Base-by-base conservation (phyloP, 768 basidiomycete species). In the Leccinum broughii region DNA sequence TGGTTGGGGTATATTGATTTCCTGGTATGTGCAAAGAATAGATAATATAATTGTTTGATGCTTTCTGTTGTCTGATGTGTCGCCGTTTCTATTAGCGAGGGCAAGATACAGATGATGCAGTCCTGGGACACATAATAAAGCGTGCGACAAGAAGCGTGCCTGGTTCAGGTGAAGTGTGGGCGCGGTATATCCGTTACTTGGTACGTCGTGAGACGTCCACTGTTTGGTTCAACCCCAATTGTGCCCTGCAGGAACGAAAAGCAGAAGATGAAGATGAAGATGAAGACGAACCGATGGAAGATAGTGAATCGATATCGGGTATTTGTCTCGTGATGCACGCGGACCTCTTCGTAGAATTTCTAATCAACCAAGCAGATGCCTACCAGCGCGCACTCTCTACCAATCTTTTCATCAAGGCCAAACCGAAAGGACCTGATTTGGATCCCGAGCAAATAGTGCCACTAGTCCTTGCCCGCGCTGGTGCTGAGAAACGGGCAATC, bases 1-100 rank as follows among this genome's bases (percentile, higher is more conserved):
- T 96, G 94, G 94, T 66, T 78, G 11, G 84, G 85, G 5, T 92
- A 92, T 67, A 75, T 85, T 41, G 88, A 92, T 72, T 82, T 84
- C 46, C 64, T 90, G 71, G 92, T 93, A 55, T 34, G 85, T 70
- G 13, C 22, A 37, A 41, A 6, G 50, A 28, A 13, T 9, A 24
- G 20, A 48, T 54, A 10, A 20, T n/a, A n/a, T n/a, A n/a, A n/a
- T n/a, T n/a, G n/a, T 1, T 54, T 44, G 14, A 30, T 30, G 35
- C 32, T 57, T 20, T 34, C 22, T 6, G 20, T n/a, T 13, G 24
- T 22, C 52, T 61, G 30, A 70, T 9, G 6, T 11, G 4, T 39
- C 24, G 10, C 56, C 32, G 20, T 52, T 39, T 48, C 30, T 8
- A 28, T 54, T 50, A 62, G 60, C 58, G 55, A 54, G 77, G 78